phyloP scores from a whole-genome alignment of 176 grass and related monocot genomes.

The Juncus effusus region DNA sequence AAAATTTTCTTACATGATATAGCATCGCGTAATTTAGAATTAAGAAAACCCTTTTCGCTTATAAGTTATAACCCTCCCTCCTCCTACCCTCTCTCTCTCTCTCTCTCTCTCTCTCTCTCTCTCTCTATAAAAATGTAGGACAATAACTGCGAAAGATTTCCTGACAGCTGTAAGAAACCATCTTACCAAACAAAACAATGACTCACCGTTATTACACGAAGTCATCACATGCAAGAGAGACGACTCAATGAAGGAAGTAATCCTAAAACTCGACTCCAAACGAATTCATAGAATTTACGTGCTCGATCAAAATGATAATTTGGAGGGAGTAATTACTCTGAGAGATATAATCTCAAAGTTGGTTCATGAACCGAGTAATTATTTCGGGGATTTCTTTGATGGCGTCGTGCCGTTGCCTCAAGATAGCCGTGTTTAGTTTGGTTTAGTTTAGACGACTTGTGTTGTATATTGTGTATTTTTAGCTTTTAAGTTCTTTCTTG shows the following conservation, averaged over 20 bases:
- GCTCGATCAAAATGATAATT: conserved; percentile 35
- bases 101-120: not conserved
- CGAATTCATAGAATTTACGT: conserved; percentile 78
- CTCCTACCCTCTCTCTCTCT: not conserved
- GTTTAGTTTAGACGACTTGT: too few species aligned
- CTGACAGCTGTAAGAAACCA: conserved; percentile 35
- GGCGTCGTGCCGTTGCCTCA: conserved; percentile 60
- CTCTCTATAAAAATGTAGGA: conserved; percentile 28
- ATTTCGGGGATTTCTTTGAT: conserved; percentile 93
- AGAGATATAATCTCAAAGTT: conserved; percentile 82
- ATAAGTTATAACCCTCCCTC: not conserved
- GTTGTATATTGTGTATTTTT: too few species aligned
- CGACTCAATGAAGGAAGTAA: conserved; percentile 65
- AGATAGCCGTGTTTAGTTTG: conserved; percentile 48
- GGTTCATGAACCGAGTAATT: conserved; percentile 73
- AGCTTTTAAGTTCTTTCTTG: too few species aligned
- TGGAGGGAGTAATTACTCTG: conserved; percentile 73
- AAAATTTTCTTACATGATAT: too few species aligned
- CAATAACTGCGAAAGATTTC: conserved; percentile 59
- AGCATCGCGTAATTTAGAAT: too few species aligned
- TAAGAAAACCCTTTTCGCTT: too few species aligned
- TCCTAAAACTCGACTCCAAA: conserved; percentile 57
- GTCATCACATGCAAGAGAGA: conserved; percentile 55
- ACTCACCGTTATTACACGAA: conserved; percentile 38
- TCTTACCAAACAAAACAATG: conserved; percentile 30